Conservation (phyloP, 345 rosid genomes). For the Cardamine occulta region DNA sequence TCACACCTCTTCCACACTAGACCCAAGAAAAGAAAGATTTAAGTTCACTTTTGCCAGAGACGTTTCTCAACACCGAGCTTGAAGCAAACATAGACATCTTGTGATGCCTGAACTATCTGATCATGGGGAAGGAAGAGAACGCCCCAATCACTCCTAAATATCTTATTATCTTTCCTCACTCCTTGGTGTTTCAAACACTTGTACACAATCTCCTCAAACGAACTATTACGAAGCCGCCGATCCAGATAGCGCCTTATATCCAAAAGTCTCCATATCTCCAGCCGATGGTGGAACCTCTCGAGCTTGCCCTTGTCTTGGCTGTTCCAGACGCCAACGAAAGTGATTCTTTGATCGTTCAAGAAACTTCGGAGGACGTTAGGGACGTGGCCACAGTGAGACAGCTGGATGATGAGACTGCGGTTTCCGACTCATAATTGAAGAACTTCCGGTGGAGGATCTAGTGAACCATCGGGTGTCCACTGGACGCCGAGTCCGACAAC, state of each 20-base stretch:
- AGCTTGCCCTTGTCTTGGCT: constrained; percentile 13
- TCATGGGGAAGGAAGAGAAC: neutral
- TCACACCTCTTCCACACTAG: neutral
- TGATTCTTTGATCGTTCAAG: neutral
- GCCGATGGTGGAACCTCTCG: neutral
- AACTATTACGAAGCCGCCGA: neutral
- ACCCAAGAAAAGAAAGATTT: neutral
- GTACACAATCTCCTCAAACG: neutral
- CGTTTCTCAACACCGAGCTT: constrained; percentile 4
- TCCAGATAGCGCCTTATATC: neutral
- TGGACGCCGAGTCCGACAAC: neutral
- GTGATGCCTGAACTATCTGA: constrained; percentile 1
- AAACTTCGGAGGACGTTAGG: neutral
- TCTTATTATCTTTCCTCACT: neutral
- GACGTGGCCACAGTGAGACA: neutral
- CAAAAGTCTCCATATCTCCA: constrained; percentile 17
- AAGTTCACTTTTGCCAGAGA: neutral
- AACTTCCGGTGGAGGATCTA: neutral
- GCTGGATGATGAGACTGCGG: constrained; percentile 14
- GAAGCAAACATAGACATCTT: constrained; percentile 18
- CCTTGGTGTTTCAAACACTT: neutral
- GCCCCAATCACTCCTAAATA: constrained; percentile 14
- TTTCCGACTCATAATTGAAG: neutral
- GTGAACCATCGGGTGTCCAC: neutral
- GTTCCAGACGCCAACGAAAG: constrained; percentile 1